These are phyloP conservation scores for Viola odorata DNA, from an alignment of 345 rosid genomes.

Conservation along the genomic window DNA sequence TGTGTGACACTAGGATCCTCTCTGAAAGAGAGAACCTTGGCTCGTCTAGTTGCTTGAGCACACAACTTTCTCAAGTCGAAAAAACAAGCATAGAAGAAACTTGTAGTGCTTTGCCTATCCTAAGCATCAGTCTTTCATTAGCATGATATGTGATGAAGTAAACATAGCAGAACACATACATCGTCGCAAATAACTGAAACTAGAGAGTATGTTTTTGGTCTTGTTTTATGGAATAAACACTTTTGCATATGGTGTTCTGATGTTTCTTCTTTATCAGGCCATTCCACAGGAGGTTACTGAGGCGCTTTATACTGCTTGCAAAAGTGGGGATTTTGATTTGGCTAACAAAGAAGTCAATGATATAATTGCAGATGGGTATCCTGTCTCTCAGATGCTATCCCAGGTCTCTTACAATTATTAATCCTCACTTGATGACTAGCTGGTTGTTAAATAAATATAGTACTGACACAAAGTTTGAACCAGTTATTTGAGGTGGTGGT, in stretches of 20 bases:
- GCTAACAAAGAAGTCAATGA: conserved; percentile 80
- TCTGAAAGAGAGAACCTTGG: no score
- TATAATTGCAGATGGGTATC: conserved; percentile 83
- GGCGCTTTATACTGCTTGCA: conserved; percentile 62
- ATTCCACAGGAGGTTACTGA: conserved; percentile 62
- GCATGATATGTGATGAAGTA: no score
- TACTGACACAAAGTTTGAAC: conserved; percentile 19
- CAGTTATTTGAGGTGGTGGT: conserved; percentile 70
- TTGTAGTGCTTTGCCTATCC: no score
- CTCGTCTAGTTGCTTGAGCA: no score
- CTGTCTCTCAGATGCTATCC: conserved; percentile 78
- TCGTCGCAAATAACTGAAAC: no score
- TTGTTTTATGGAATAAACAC: no score
- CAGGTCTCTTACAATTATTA: conserved; percentile 41
- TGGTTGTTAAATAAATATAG: conserved; percentile 1
- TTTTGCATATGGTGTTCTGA: background rate
- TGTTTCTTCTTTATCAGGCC: conserved; percentile 37
- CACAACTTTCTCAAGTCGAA: no score
- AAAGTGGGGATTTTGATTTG: conserved; percentile 78
- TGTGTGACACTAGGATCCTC: no score
- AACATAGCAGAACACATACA: no score
- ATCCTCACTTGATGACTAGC: background rate
- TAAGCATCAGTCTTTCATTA: no score
- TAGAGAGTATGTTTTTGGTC: no score
- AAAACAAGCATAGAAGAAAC: no score